Base-by-base conservation (phyloP, 2,329 filamentous ascomycete genomes). In the Epichloe gansuensis region DNA sequence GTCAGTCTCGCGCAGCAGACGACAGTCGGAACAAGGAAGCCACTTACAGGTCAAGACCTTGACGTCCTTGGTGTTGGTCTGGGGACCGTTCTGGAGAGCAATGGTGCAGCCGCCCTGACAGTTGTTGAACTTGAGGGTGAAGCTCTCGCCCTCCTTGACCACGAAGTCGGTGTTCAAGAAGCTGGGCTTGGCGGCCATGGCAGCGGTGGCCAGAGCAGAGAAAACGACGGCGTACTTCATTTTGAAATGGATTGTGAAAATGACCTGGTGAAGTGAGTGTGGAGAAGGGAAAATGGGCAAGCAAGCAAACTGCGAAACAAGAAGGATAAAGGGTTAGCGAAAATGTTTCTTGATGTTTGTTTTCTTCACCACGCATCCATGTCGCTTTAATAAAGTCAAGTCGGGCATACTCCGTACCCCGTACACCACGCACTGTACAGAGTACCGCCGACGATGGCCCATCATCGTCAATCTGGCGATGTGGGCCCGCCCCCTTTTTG, bases 221-320 rank as follows among this genome's bases (percentile, higher is more conserved):
- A 61, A 54, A 58, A 58, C 62, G 58, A 63, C 34, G 50, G 66
- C 63, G 60, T 61, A 66, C 66, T 69, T 68, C 67, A 70, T 70
- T 55, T 60, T 67, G 64, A 38, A 38, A 17, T 34, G 12, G 25
- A n/a, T 5, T 21, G 21, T 41, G 28, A 39, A 41, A 15, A 42
- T 25, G 25, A n/a, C 34, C 9, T 39, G 23, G 37, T 39, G 17
- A 17, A 45, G 21, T 6, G 39, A 52, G n/a, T 31, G 17, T 46
- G 13, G 5, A 31, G 28, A 21, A 23, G 17, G 34, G 41, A 23
- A 39, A 11, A 6, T 13, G n/a, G 17, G 13, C 12, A 25, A 43
- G 21, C 13, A 43, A 21, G 46, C 5, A n/a, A 46, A 38, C 37
- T 37, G 25, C 12, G 5, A 49, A 31, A 13, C 2, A 34, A 15